These are phyloP conservation scores for Colletotrichum sp. DNA, from an alignment of 2,329 filamentous ascomycete genomes.

Conservation along the genomic window DNA sequence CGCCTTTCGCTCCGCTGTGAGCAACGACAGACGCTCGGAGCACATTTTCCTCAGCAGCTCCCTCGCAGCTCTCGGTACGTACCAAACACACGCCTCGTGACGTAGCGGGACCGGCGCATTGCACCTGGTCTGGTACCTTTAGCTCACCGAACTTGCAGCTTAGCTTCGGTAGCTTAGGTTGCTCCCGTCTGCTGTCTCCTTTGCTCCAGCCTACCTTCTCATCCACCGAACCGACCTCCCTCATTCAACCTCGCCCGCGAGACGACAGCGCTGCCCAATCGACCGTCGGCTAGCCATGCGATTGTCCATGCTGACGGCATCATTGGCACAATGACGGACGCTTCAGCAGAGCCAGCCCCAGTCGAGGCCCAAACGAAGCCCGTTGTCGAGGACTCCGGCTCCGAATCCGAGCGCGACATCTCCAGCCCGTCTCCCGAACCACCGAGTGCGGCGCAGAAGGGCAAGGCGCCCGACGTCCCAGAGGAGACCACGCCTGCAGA, in stretches of 20 bases:
- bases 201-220: neutral
- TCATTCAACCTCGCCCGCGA: neutral
- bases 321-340: constrained; percentile 46
- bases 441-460: constrained; percentile 3
- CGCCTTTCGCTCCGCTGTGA: neutral
- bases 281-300: constrained; percentile 1
- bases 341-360: constrained; percentile 36
- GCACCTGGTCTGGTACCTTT: neutral
- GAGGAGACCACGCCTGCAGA: neutral
- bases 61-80: neutral
- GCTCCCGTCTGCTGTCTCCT: neutral
- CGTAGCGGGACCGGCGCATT: constrained; percentile 8
- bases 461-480: constrained; percentile 10
- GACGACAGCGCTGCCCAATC: neutral
- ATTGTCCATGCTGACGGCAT: constrained; percentile 10
- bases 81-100: constrained; percentile 10
- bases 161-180: neutral
- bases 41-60: neutral
- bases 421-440: neutral
- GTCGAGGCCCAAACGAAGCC: constrained; percentile 27
- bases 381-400: constrained; percentile 21
- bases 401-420: constrained; percentile 6
- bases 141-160: constrained; percentile 2
- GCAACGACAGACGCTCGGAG: neutral
- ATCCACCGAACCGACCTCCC: neutral